phyloP scores from a whole-genome alignment of 2,329 filamentous ascomycete genomes.

The Aspergillus sp. region DNA sequence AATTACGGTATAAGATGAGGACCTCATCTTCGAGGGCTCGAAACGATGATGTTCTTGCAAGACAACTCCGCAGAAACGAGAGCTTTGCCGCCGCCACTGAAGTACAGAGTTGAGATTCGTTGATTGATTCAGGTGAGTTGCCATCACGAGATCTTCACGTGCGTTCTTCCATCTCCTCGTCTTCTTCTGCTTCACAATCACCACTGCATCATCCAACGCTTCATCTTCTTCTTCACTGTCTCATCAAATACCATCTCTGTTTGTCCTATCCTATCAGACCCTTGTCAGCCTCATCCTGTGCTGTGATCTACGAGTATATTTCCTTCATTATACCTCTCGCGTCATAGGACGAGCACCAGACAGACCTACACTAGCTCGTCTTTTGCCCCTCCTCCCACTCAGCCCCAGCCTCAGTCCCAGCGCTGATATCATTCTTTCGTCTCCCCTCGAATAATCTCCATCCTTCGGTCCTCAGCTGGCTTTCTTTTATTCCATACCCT shows the following conservation, averaged over 20 bases:
- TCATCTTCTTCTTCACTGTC: slow-evolving; percentile 2
- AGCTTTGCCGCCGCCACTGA: background rate
- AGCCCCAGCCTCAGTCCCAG: background rate
- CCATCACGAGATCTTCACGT: slow-evolving; percentile 16
- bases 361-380: background rate
- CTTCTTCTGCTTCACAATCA: slow-evolving; percentile 8
- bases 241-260: background rate
- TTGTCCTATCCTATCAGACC: background rate
- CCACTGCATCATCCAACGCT: background rate
- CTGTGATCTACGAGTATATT: slow-evolving; percentile 2
- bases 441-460: background rate
- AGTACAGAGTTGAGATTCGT: background rate
- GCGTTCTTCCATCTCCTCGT: slow-evolving; percentile 12
- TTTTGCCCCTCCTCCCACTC: slow-evolving; percentile 8
- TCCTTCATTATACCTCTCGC: slow-evolving; percentile 5
- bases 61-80: background rate
- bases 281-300: background rate
- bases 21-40: background rate
- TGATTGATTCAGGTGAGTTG: background rate
- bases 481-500: background rate
- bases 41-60: background rate
- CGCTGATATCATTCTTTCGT: slow-evolving; percentile 8
- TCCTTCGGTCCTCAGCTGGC: background rate
- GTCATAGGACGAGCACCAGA: background rate
- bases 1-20: background rate